Evolutionary conservation across 2,329 filamentous ascomycete species (phyloP).

Genomic region (Hypoxylon sp.): DNA sequence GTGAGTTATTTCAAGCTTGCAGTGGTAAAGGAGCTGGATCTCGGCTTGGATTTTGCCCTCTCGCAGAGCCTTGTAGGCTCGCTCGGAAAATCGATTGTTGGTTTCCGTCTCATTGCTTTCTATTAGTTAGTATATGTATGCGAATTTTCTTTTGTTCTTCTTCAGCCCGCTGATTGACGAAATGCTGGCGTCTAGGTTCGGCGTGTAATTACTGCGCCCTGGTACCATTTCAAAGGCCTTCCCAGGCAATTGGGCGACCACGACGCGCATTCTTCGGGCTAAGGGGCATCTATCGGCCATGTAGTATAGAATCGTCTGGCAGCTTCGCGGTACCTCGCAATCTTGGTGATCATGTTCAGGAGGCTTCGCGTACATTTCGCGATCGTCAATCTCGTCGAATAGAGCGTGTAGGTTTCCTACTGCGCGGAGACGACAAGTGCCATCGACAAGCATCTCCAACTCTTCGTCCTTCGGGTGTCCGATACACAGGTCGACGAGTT

Average conservation of each 20-base stretch:
- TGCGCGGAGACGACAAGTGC: conserved; percentile 46
- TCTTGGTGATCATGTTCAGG: conserved; percentile 52
- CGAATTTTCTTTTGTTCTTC: neutral
- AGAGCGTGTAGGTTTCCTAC: conserved; percentile 26
- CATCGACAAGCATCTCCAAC: conserved; percentile 48
- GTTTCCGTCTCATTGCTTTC: conserved; percentile 15
- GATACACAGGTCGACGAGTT: conserved; percentile 44
- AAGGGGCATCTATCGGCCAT: conserved; percentile 49
- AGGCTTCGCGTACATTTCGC: conserved; percentile 44
- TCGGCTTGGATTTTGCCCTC: conserved; percentile 61
- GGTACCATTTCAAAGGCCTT: conserved; percentile 44
- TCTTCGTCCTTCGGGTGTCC: conserved; percentile 42
- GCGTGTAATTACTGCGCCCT: neutral
- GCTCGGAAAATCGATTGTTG: conserved; percentile 21
- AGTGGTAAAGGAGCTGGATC: conserved; percentile 61
- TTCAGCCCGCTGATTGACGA: conserved; percentile 30
- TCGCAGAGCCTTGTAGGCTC: conserved; percentile 32
- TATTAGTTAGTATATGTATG: conserved; percentile 11
- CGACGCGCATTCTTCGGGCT: conserved; percentile 47
- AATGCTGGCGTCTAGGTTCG: conserved; percentile 17
- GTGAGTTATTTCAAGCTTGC: conserved; percentile 49
- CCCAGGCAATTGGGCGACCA: conserved; percentile 47
- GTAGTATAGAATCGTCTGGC: conserved; percentile 51
- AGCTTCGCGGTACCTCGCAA: conserved; percentile 54
- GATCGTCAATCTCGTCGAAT: conserved; percentile 41